Percentiles rank a stretch among this genome's conserved stretches.
Evolutionary conservation across 441 rosid genomes (phyloP).

Genomic region (Bocquillonia castaneifolia): DNA sequence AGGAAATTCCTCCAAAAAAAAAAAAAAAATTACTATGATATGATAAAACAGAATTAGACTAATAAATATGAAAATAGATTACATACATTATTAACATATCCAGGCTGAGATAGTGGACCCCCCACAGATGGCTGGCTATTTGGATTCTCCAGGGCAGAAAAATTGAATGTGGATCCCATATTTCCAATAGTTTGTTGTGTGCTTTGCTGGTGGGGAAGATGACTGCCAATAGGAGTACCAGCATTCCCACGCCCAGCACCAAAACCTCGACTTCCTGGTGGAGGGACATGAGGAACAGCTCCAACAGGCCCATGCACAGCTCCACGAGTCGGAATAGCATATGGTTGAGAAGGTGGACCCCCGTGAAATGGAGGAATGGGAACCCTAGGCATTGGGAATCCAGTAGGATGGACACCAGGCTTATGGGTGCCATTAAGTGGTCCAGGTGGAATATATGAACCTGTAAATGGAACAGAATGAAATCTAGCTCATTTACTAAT

Average conservation of each 20-base stretch:
- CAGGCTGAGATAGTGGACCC: conserved; percentile 93
- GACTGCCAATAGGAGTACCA: conserved; percentile 76
- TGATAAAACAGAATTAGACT: not conserved
- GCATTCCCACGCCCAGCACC: conserved; percentile 87
- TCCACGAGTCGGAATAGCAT: conserved; percentile 88
- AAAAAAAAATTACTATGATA: not conserved
- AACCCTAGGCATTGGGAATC: conserved; percentile 72
- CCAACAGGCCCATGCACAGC: conserved; percentile 91
- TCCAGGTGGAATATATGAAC: conserved; percentile 69
- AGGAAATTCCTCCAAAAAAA: not conserved
- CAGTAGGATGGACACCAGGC: conserved; percentile 84
- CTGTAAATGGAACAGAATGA: conserved; percentile 31
- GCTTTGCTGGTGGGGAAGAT: conserved; percentile 80
- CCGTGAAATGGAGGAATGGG: conserved; percentile 81
- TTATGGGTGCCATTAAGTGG: conserved; percentile 83
- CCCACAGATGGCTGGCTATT: conserved; percentile 91
- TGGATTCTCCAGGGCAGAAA: conserved; percentile 65
- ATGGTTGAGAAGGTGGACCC: conserved; percentile 82
- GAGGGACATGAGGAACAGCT: conserved; percentile 83
- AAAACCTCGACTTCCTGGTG: conserved; percentile 84
- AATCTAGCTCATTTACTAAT: not conserved
- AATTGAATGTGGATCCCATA: conserved; percentile 73
- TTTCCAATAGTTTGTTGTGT: conserved; percentile 72
- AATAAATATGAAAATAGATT: not conserved
- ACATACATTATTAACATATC: conserved; percentile 66